phyloP scores from a whole-genome alignment of 306 rosid genomes.

The Pueraria montana region DNA sequence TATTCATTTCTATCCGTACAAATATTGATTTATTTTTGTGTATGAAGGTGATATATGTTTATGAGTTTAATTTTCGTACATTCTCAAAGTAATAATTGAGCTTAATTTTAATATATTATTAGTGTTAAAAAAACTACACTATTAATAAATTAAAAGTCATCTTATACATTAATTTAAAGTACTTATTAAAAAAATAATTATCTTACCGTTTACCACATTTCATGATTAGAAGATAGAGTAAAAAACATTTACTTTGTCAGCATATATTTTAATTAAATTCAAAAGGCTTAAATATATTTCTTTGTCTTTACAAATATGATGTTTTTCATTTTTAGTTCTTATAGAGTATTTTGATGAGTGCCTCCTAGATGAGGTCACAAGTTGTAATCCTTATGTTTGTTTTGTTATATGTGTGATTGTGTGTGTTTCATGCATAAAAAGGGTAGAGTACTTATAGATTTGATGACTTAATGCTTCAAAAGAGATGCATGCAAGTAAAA shows the following conservation, averaged over 20 bases:
- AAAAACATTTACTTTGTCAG: not conserved
- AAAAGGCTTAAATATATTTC: not conserved
- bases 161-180: too few relatives aligned
- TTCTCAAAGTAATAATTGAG: not conserved
- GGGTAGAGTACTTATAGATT: too few relatives aligned
- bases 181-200: too few relatives aligned
- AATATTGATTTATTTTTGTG: not conserved
- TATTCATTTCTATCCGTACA: not conserved
- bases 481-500: too few relatives aligned
- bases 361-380: too few relatives aligned
- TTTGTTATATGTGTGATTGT: too few relatives aligned
- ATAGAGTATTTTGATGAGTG: too few relatives aligned
- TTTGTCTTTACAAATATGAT: too few relatives aligned
- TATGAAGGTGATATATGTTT: not conserved
- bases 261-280: not conserved
- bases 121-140: not conserved
- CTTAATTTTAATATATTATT: not conserved
- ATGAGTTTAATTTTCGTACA: not conserved
- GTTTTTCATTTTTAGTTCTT: too few relatives aligned
- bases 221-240: not conserved
- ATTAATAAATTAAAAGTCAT: not conserved
- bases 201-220: not conserved
- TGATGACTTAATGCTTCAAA: too few relatives aligned
- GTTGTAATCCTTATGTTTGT: too few relatives aligned
- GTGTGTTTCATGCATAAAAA: too few relatives aligned